Percentiles rank a stretch among this genome's conserved stretches.
phyloP scores from a whole-genome alignment of 2,329 filamentous ascomycete species.

The Paecilomyces formosus region DNA sequence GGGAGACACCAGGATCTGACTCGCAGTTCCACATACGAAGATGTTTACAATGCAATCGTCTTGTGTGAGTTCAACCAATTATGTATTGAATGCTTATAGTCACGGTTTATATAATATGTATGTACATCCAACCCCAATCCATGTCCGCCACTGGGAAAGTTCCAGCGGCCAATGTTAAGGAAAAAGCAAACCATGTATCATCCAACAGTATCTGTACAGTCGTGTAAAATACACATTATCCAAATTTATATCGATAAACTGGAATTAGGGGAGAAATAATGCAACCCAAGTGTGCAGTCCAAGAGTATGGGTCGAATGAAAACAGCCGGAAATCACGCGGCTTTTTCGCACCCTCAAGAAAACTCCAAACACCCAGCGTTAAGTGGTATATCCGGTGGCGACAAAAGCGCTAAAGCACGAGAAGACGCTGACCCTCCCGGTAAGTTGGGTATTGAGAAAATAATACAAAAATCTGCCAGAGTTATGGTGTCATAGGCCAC shows the following conservation, averaged over 20 bases:
- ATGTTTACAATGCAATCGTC: too few relatives aligned
- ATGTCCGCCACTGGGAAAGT: neutral
- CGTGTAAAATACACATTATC: neutral
- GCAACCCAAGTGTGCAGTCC: neutral
- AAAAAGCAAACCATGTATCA: neutral
- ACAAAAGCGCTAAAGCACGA: neutral
- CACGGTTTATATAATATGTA: neutral
- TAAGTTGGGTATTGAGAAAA: neutral
- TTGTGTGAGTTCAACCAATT: neutral
- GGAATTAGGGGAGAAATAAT: neutral
- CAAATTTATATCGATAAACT: neutral
- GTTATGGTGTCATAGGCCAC: neutral
- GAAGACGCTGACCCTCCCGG: neutral
- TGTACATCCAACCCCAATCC: neutral
- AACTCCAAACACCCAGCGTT: neutral
- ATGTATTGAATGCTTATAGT: neutral
- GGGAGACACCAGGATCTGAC: neutral
- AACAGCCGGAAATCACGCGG: neutral
- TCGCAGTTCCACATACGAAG: neutral
- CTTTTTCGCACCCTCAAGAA: neutral
- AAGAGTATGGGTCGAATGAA: neutral
- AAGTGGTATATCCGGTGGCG: neutral
- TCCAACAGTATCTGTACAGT: neutral
- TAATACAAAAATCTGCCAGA: neutral
- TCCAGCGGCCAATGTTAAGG: neutral